A percentile compares a stretch with the other conserved stretches of the same genome.
phyloP scores from a whole-genome alignment of 164 flowering plant species.

The Brasenia schreberi region DNA sequence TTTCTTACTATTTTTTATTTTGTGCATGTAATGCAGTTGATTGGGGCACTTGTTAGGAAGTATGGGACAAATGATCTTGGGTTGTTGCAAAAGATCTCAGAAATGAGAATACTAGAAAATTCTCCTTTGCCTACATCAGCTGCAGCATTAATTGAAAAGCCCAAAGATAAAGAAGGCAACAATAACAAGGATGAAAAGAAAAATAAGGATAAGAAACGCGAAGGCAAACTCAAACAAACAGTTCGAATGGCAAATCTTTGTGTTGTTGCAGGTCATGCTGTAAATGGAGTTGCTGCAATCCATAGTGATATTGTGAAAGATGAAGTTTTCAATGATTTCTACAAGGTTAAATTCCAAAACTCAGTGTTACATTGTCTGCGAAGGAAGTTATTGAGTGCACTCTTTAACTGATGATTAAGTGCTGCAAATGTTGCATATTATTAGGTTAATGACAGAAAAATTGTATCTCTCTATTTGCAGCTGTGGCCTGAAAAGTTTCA shows the following conservation, averaged over 20 bases:
- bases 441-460: too few species aligned
- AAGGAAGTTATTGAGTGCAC: too few species aligned
- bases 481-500: conserved; percentile 94
- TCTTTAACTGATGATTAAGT: too few species aligned
- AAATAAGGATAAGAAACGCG: conserved; percentile 17
- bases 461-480: conserved; percentile 25
- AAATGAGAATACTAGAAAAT: conserved; percentile 79
- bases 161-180: conserved; percentile 17
- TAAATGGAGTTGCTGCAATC: conserved; percentile 96
- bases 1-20: conserved; percentile 7
- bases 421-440: too few species aligned
- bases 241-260: conserved; percentile 96
- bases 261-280: conserved; percentile 92
- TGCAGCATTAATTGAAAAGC: conserved; percentile 31
- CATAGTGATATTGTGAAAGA: conserved; percentile 90
- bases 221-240: conserved; percentile 41
- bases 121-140: conserved; percentile 51
- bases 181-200: conserved; percentile 7
- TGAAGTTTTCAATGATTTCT: conserved; percentile 81
- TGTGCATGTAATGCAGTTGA: conserved; percentile 34
- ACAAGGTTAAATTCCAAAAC: conserved; percentile 29
- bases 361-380: background rate
- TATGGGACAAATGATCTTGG: conserved; percentile 61
- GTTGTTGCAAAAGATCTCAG: conserved; percentile 38
- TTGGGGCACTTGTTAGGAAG: conserved; percentile 29